phyloP scores from a whole-genome alignment of 495 filamentous ascomycete genomes.

The Penicillium coprophilum region DNA sequence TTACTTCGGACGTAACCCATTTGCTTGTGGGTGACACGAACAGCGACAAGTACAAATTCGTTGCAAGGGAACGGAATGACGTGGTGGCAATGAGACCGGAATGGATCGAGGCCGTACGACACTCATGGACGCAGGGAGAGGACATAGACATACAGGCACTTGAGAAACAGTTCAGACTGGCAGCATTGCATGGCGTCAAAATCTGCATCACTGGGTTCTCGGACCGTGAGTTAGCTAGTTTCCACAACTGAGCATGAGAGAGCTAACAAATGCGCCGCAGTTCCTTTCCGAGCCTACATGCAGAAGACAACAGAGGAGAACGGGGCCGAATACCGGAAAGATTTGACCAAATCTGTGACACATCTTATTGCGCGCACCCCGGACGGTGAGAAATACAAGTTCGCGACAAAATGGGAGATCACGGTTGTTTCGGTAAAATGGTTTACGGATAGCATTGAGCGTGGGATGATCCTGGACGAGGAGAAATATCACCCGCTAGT shows the following conservation, averaged over 20 bases:
- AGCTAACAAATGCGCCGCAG: slow-evolving; percentile 39
- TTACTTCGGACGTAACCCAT: slow-evolving; percentile 96
- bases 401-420: slow-evolving; percentile 76
- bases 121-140: slow-evolving; percentile 76
- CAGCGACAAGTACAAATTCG: slow-evolving; percentile 92
- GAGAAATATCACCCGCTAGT: slow-evolving; percentile 72
- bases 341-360: slow-evolving; percentile 77
- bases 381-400: slow-evolving; percentile 83
- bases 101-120: slow-evolving; percentile 82
- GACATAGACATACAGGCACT: slow-evolving; percentile 73
- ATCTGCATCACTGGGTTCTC: slow-evolving; percentile 92
- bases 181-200: slow-evolving; percentile 61
- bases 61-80: slow-evolving; percentile 84
- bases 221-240: slow-evolving; percentile 58
- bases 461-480: slow-evolving; percentile 94
- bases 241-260: background rate
- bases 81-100: slow-evolving; percentile 73
- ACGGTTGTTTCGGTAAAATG: slow-evolving; percentile 78
- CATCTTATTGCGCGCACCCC: slow-evolving; percentile 80
- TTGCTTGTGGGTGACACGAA: slow-evolving; percentile 84
- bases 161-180: slow-evolving; percentile 58
- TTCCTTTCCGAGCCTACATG: slow-evolving; percentile 64
- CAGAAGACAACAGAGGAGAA: slow-evolving; percentile 62
- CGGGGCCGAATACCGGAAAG: slow-evolving; percentile 78
- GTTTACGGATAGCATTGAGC: slow-evolving; percentile 78